Conservation (phyloP, 2,329 filamentous ascomycete genomes). For the Claviceps sorghi region DNA sequence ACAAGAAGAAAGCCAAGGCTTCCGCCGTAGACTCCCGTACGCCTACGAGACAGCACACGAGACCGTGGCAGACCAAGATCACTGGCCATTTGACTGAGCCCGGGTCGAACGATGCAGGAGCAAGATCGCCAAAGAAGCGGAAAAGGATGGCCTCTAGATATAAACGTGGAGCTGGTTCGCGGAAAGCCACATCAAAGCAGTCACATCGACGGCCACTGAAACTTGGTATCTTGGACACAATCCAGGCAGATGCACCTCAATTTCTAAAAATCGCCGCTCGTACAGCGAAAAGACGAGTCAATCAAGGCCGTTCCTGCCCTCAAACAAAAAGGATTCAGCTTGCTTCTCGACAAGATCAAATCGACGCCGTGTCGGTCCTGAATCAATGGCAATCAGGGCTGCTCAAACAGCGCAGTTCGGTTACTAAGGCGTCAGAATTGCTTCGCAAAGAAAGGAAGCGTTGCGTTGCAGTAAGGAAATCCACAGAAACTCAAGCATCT, state of each 20-base stretch:
- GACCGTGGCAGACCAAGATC: constrained; percentile 18
- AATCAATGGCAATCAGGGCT: constrained; percentile 40
- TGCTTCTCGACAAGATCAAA: constrained; percentile 44
- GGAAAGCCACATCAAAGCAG: neutral
- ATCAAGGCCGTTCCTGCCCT: constrained; percentile 41
- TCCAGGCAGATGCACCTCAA: constrained; percentile 34
- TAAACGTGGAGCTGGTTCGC: neutral
- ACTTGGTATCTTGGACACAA: constrained; percentile 47
- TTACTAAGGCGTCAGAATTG: constrained; percentile 13
- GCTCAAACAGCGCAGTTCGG: constrained; percentile 28
- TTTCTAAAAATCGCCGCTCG: constrained; percentile 50
- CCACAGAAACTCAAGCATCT: constrained; percentile 9
- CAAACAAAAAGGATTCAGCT: constrained; percentile 42
- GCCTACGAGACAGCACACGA: constrained; percentile 11
- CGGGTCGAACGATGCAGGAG: neutral
- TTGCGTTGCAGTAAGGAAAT: constrained; percentile 9
- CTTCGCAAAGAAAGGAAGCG: constrained; percentile 2
- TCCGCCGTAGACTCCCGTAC: constrained; percentile 5
- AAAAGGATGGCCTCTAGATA: neutral
- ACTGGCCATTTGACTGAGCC: constrained; percentile 14
- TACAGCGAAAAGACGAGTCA: constrained; percentile 30
- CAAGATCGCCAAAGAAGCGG: neutral
- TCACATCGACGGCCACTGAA: constrained; percentile 22
- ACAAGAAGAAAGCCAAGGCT: constrained; percentile 13
- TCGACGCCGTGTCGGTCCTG: constrained; percentile 40